Evolutionary conservation across 2,329 filamentous ascomycete species (phyloP).

Genomic region (Curvularia eragrostidis): DNA sequence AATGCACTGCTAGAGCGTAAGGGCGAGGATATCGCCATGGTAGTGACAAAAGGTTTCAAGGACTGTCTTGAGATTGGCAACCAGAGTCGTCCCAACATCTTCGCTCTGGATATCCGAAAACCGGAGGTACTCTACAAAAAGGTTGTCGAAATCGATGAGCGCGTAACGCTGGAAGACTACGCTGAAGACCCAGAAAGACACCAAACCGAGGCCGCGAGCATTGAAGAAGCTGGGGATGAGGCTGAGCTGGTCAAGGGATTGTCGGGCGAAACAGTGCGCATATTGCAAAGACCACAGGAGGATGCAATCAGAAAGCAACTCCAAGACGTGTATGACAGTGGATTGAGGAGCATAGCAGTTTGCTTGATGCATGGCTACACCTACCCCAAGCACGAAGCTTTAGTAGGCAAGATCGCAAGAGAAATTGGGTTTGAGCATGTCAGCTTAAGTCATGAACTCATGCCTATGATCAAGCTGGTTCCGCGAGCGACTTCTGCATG

Average conservation of each 20-base stretch:
- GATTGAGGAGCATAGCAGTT: constrained; percentile 83
- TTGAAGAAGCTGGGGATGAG: constrained; percentile 54
- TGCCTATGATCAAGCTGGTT: constrained; percentile 88
- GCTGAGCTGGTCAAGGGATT: constrained; percentile 71
- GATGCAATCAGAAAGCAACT: constrained; percentile 65
- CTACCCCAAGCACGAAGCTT: constrained; percentile 82
- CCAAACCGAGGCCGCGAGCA: constrained; percentile 62
- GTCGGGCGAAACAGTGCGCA: constrained; percentile 76
- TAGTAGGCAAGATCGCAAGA: constrained; percentile 76
- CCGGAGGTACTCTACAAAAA: constrained; percentile 85
- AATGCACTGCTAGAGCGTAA: constrained; percentile 91
- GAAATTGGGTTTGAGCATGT: constrained; percentile 86
- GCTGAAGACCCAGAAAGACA: constrained; percentile 79
- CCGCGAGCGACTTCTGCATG: constrained; percentile 78
- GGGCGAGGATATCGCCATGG: constrained; percentile 84
- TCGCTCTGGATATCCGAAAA: constrained; percentile 85
- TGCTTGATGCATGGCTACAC: constrained; percentile 94
- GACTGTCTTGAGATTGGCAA: constrained; percentile 91
- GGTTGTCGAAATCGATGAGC: constrained; percentile 89
- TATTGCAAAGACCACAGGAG: constrained; percentile 68
- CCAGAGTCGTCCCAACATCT: constrained; percentile 87
- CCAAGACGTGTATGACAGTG: constrained; percentile 70
- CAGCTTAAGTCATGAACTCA: constrained; percentile 78
- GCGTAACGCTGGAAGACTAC: constrained; percentile 90
- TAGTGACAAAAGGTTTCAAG: constrained; percentile 86